Percentiles rank a stretch among this genome's conserved stretches.
These are phyloP conservation scores for Stenogyne calaminthoides DNA, from an alignment of 305 asterid species.

Conservation along the genomic window DNA sequence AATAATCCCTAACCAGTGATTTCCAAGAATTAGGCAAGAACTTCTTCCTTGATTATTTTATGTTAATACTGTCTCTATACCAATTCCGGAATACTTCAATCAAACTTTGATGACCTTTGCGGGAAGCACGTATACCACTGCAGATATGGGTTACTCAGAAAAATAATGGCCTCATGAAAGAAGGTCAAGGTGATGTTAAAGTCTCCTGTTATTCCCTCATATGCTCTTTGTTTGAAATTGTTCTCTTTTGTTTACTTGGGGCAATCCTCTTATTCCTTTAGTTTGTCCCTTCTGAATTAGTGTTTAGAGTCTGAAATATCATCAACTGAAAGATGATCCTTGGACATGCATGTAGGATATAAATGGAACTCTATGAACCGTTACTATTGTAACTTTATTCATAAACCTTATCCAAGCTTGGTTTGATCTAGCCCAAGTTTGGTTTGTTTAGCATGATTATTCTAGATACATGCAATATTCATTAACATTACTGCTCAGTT, in stretches of 20 bases:
- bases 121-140: slow-evolving; percentile 81
- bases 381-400: neutral
- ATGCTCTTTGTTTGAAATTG: slow-evolving; percentile 5
- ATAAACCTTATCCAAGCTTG: slow-evolving; percentile 2
- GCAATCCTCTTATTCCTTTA: slow-evolving; percentile 3
- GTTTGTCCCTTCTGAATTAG: slow-evolving; percentile 11
- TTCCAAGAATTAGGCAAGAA: slow-evolving; percentile 1
- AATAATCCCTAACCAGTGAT: slow-evolving; percentile 1
- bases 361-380: slow-evolving; percentile 9
- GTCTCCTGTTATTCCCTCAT: slow-evolving; percentile 25
- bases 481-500: no score
- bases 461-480: no score
- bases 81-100: neutral
- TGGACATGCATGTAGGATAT: slow-evolving; percentile 13
- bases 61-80: neutral
- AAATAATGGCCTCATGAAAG: slow-evolving; percentile 67
- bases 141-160: slow-evolving; percentile 93
- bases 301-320: slow-evolving; percentile 15
- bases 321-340: slow-evolving; percentile 18
- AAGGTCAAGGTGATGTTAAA: slow-evolving; percentile 61
- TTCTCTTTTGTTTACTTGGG: slow-evolving; percentile 15
- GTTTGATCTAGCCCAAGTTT: neutral
- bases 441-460: no score
- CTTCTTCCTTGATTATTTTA: slow-evolving; percentile 21
- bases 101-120: slow-evolving; percentile 29